Evolutionary conservation across 2,329 filamentous ascomycete genomes (phyloP), one percentile per base, ranked within the genome.

Genomic region (Pseudocercospora cruenta): DNA sequence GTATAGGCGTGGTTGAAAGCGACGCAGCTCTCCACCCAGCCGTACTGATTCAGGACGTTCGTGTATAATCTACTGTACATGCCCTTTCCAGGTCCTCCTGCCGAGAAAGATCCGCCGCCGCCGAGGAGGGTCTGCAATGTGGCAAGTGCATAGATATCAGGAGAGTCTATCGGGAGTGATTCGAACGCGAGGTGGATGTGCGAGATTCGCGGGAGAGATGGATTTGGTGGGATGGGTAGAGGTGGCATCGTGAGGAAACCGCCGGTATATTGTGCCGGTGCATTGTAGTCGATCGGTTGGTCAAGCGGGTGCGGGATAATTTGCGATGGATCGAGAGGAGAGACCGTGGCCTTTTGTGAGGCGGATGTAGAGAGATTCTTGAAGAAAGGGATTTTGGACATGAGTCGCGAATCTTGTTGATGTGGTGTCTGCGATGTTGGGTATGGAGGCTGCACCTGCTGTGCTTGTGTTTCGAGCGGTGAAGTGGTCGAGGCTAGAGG

Each of bases 31-130:
- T 99, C 95, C 26, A 99, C 93, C 94, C 94, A 99, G 72, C 91
- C 93, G 81, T 97, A 90, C 81, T 98, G 94, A 83, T 99, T 99
- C 60, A 99, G 87, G 0, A 98, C 94, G 78, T 97, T 97, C 69
- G 94, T 98, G 84, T 97, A 99, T 8, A 99, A 87, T 12, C 95
- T 91, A 43, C 92, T 96, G 84, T 98, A 98, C 95, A 99, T 99
- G 78, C 95, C 95, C 83, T 99, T 99, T 61, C 95, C 95, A 4
- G 95, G 95, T 0, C 95, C 95, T 73, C 95, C 95, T 62, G 95
- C 95, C 16, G 92, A 96, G 83, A 99, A 99, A 63, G 94, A 97
- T 24, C 95, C 95, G 58, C 95, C 95, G 57, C 95, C 95, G 65
- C 95, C 95, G 36, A 99, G 91, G 9, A 99, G 90, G 1, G 93